Evolutionary conservation across 2,329 filamentous ascomycete genomes (phyloP).

Genomic region (Colletotrichum lupini): DNA sequence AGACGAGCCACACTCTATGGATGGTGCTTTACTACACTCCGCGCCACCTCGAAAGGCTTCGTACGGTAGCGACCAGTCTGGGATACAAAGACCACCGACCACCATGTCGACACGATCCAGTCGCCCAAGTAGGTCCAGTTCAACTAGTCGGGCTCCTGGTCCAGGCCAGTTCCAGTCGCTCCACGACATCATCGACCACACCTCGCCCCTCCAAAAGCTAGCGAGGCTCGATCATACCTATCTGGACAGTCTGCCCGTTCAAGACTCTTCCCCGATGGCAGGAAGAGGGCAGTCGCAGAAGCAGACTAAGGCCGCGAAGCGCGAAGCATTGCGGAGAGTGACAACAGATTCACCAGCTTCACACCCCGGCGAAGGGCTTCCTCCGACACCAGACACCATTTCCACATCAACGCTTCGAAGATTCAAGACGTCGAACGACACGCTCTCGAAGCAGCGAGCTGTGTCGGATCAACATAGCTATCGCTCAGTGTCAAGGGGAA

Average conservation of each 20-base stretch:
- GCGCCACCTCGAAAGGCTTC: constrained; percentile 5
- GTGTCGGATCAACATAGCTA: constrained; percentile 46
- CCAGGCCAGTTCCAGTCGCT: constrained; percentile 56
- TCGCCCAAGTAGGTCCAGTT: constrained; percentile 41
- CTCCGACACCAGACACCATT: constrained; percentile 70
- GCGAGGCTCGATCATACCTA: constrained; percentile 53
- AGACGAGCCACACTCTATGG: constrained; percentile 45
- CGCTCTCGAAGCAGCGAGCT: constrained; percentile 48
- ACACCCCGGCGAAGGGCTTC: constrained; percentile 57
- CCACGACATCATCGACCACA: constrained; percentile 55
- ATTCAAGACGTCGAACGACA: constrained; percentile 63
- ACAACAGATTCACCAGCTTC: constrained; percentile 57
- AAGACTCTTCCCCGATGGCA: constrained; percentile 39
- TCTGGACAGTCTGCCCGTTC: constrained; percentile 42
- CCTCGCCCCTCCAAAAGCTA: constrained; percentile 62
- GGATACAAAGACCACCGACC: background rate
- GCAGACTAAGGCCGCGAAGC: constrained; percentile 57
- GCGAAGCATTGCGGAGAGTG: constrained; percentile 59
- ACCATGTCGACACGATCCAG: background rate
- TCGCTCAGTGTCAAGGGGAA: constrained; percentile 42
- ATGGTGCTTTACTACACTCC: constrained; percentile 39
- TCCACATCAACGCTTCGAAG: constrained; percentile 65
- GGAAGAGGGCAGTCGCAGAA: constrained; percentile 38
- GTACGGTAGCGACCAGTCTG: background rate
- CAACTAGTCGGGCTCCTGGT: constrained; percentile 44